Evolutionary conservation across 1,139 yeast genomes (phyloP), one percentile per base, ranked within the genome.

Genomic region (Suhomyces anneliseae): DNA sequence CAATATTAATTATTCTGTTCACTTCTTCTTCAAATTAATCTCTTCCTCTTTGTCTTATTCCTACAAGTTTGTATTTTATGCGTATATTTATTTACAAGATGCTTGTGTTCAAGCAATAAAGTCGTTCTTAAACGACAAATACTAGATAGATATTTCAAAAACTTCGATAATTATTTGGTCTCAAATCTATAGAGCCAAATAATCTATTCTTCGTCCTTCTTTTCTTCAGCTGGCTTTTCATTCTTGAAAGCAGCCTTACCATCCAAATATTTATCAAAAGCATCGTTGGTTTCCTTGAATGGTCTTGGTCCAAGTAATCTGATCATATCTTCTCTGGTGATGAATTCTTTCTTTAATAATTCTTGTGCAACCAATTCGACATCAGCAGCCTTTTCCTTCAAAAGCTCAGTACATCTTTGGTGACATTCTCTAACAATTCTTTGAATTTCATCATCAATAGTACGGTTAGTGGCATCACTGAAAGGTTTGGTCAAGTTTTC

Each of bases 281-380:
- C 97, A 59, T 90, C 97, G 59, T 90, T 90, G 56, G 82, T 82
- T 62, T 90, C 97, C 7, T 88, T 86, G 77, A 86, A 92, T 10
- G 97, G 97, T 54, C 98, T 79, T 58, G 87, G 86, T 1, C 98
- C 98, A 44, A 92, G 75, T 44, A 92, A 68, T 54, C 90, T 75
- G 51, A 90, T 83, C 93, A 92, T 89, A 65, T 92, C 98, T 55
- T 87, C 93, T 65, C 97, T 81, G 2, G 95, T 87, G 39, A 92
- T 80, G 35, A 87, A 93, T 64, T 92, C 98, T 65, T 90, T 92
- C 50, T 75, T 72, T 56, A 92, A 74, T 51, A 95, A 74, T 60
- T 87, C 90, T 66, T 90, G 83, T 0, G 99, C 99, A 45, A 95
- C 96, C 51, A 81, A 72, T 57, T 82, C 92, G 26, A 95, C 95